Percentiles rank a stretch among this genome's conserved stretches.
Evolutionary conservation across 495 filamentous ascomycete species (phyloP).

Genomic region (Extremus antarcticus): DNA sequence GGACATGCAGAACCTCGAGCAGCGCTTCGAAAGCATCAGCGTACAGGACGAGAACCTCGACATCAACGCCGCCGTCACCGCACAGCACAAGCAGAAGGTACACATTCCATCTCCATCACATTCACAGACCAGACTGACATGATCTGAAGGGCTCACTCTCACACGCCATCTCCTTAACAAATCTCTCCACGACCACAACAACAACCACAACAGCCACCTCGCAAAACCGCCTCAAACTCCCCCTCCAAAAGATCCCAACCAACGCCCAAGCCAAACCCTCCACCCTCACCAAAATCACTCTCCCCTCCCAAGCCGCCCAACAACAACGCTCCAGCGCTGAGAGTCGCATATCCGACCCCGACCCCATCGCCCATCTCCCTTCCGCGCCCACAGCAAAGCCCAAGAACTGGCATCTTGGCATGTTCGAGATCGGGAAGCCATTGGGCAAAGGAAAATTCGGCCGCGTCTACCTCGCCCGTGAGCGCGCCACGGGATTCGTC

Average conservation of each 20-base stretch:
- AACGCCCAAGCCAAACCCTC: constrained; percentile 24
- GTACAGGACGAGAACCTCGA: constrained; percentile 32
- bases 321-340: constrained; percentile 35
- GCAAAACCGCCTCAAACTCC: constrained; percentile 31
- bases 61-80: constrained; percentile 16
- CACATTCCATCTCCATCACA: not conserved
- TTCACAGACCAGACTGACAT: not conserved
- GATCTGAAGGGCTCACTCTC: constrained; percentile 26
- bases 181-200: constrained; percentile 23
- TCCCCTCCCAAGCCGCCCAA: constrained; percentile 57
- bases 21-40: constrained; percentile 30
- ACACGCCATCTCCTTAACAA: constrained; percentile 27
- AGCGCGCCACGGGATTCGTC: constrained; percentile 79
- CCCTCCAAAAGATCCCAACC: constrained; percentile 31
- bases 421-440: constrained; percentile 97
- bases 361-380: constrained; percentile 41
- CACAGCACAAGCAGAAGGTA: constrained; percentile 32
- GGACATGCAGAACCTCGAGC: constrained; percentile 28
- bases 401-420: constrained; percentile 83
- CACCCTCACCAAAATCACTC: constrained; percentile 48
- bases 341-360: constrained; percentile 31
- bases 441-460: constrained; percentile 97
- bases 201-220: constrained; percentile 21
- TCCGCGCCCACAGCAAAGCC: constrained; percentile 50
- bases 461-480: constrained; percentile 87